Percentiles rank a stretch among this genome's conserved stretches.
These are phyloP conservation scores for Zopfia rhizophila DNA, from an alignment of 2,329 filamentous ascomycete species.

Conservation along the genomic window DNA sequence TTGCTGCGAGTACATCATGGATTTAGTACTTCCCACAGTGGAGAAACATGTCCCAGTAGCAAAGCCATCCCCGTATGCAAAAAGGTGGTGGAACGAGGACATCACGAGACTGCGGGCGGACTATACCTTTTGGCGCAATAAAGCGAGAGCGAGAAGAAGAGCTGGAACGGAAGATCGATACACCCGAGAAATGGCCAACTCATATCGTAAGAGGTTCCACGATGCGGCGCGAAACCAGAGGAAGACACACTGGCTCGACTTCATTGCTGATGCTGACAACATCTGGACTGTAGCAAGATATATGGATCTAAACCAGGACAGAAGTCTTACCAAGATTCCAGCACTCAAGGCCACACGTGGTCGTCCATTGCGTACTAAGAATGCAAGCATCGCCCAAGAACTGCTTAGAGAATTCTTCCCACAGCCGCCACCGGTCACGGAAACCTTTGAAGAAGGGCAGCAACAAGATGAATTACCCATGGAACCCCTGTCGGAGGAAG, in stretches of 20 bases:
- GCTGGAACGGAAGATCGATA: slow-evolving; percentile 9
- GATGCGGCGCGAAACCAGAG: slow-evolving; percentile 20
- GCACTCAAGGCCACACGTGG: slow-evolving; percentile 14
- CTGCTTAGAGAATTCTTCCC: slow-evolving; percentile 17
- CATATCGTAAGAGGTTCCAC: slow-evolving; percentile 15
- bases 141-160: slow-evolving; percentile 15
- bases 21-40: slow-evolving; percentile 17
- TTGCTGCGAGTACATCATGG: slow-evolving; percentile 13
- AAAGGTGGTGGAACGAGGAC: slow-evolving; percentile 20
- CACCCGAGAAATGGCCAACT: slow-evolving; percentile 13
- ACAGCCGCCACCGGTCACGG: slow-evolving; percentile 11
- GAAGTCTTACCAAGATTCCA: slow-evolving; percentile 14
- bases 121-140: slow-evolving; percentile 18
- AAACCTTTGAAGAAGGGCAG: slow-evolving; percentile 15
- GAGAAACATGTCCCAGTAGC: slow-evolving; percentile 8
- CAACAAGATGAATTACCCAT: slow-evolving; percentile 13
- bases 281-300: slow-evolving; percentile 20
- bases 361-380: slow-evolving; percentile 11
- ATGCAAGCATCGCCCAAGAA: slow-evolving; percentile 12
- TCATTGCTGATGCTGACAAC: slow-evolving; percentile 18
- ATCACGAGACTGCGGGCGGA: slow-evolving; percentile 12
- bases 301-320: too few species aligned
- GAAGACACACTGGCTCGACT: slow-evolving; percentile 20
- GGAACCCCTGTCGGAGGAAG: slow-evolving; percentile 13
- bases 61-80: slow-evolving; percentile 17